Percentiles rank a stretch among this genome's conserved stretches.
Conservation (phyloP, 2,329 filamentous ascomycete genomes). For the Thelonectria rubi region DNA sequence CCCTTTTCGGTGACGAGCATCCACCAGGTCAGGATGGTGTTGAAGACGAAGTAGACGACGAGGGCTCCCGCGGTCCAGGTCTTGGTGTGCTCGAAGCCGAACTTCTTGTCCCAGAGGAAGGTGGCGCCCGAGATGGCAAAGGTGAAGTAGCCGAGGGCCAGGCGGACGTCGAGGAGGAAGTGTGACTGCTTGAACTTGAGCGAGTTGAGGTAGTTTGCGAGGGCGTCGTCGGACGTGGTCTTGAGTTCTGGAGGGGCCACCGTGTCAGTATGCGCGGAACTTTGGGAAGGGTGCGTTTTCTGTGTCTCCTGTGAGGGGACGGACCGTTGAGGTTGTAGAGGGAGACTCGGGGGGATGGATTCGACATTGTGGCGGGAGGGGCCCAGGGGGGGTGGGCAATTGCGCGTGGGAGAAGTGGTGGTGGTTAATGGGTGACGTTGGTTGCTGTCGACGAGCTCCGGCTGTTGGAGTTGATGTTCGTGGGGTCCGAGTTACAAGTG, state of each 20-base stretch:
- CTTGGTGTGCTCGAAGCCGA: slow-evolving; percentile 89
- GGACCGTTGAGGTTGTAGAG: slow-evolving; percentile 74
- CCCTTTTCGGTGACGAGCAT: slow-evolving; percentile 84
- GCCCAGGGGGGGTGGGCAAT: background rate
- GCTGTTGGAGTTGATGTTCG: slow-evolving; percentile 10
- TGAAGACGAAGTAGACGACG: slow-evolving; percentile 79
- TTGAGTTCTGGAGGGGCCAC: slow-evolving; percentile 77
- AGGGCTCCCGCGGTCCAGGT: slow-evolving; percentile 83
- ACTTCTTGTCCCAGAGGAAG: slow-evolving; percentile 91
- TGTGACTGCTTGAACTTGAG: slow-evolving; percentile 87
- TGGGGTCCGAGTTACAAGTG: slow-evolving; percentile 11
- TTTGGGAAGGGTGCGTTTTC: background rate
- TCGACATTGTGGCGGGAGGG: slow-evolving; percentile 44
- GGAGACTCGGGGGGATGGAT: slow-evolving; percentile 63
- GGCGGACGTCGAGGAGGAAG: slow-evolving; percentile 80
- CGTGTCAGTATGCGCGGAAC: slow-evolving; percentile 34
- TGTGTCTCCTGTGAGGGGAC: slow-evolving; percentile 10
- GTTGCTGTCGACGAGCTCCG: slow-evolving; percentile 18
- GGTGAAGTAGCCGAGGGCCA: slow-evolving; percentile 83
- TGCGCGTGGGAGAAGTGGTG: slow-evolving; percentile 1
- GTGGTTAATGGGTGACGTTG: slow-evolving; percentile 12
- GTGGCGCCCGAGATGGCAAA: slow-evolving; percentile 82
- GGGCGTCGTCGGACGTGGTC: slow-evolving; percentile 94
- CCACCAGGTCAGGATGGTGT: slow-evolving; percentile 83
- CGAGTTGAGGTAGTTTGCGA: slow-evolving; percentile 90